These are phyloP conservation scores for Zymoseptoria crescenta DNA, from an alignment of 2,329 filamentous ascomycete genomes.

Conservation along the genomic window DNA sequence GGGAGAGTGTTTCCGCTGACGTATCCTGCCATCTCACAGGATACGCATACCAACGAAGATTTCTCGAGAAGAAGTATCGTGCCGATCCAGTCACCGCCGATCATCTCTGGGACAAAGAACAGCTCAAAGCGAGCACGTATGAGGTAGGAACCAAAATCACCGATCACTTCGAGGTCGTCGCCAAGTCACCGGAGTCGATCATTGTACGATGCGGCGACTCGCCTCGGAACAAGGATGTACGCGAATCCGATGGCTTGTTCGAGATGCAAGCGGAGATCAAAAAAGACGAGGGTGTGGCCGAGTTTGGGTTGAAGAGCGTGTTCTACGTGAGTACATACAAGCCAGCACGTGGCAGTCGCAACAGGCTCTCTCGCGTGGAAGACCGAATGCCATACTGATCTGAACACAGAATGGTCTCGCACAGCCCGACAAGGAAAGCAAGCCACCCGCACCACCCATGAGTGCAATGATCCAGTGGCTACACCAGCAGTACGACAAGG, in stretches of 20 bases:
- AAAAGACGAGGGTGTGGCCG: slow-evolving; percentile 50
- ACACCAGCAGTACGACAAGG: slow-evolving; percentile 50
- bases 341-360: background rate
- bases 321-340: slow-evolving; percentile 40
- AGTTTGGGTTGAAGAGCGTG: slow-evolving; percentile 58
- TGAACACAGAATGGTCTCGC: slow-evolving; percentile 23
- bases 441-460: slow-evolving; percentile 38
- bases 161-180: slow-evolving; percentile 65
- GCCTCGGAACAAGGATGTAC: slow-evolving; percentile 49
- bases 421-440: slow-evolving; percentile 23
- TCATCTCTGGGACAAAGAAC: slow-evolving; percentile 54
- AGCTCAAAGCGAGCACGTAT: slow-evolving; percentile 51
- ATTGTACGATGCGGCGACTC: slow-evolving; percentile 60
- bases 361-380: background rate
- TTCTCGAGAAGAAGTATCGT: slow-evolving; percentile 53
- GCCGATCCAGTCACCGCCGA: slow-evolving; percentile 43
- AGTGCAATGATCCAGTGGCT: slow-evolving; percentile 41
- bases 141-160: slow-evolving; percentile 57
- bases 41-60: slow-evolving; percentile 51
- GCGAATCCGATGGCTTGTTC: slow-evolving; percentile 58
- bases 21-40: slow-evolving; percentile 31
- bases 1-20: background rate
- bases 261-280: slow-evolving; percentile 56
- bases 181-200: slow-evolving; percentile 53
- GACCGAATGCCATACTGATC: background rate